phyloP scores from a whole-genome alignment of 176 grass and related monocot species.

The Aegilops umbellulata region DNA sequence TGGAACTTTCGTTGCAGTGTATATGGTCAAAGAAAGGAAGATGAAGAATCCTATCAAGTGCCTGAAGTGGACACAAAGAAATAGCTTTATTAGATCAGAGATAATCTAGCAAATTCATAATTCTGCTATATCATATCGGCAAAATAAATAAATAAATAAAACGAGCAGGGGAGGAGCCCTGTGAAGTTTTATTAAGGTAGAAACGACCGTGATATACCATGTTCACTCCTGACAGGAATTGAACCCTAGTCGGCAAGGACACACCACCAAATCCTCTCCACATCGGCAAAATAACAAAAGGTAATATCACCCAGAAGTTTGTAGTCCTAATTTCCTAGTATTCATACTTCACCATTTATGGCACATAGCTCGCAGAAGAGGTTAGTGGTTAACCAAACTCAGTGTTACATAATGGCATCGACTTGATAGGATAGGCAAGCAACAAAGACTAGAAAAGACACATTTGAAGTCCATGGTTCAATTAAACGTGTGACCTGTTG shows the following conservation, averaged over 20 bases:
- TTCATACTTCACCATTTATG: background rate
- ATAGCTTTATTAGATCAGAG: conserved; percentile 15
- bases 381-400: background rate
- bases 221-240: background rate
- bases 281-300: background rate
- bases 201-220: background rate
- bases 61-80: conserved; percentile 43
- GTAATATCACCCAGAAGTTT: background rate
- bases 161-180: background rate
- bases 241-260: background rate
- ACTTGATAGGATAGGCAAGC: background rate
- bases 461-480: background rate
- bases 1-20: conserved; percentile 82
- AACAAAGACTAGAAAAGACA: background rate
- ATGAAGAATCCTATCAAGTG: conserved; percentile 96
- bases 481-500: background rate
- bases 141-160: background rate
- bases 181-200: background rate
- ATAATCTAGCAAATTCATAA: background rate
- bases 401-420: background rate
- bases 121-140: background rate
- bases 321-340: background rate
- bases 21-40: conserved; percentile 85
- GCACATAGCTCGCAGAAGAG: background rate
- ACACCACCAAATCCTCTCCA: background rate